phyloP scores from a whole-genome alignment of 805 yeast species.

The Hanseniaspora taiwanica region DNA sequence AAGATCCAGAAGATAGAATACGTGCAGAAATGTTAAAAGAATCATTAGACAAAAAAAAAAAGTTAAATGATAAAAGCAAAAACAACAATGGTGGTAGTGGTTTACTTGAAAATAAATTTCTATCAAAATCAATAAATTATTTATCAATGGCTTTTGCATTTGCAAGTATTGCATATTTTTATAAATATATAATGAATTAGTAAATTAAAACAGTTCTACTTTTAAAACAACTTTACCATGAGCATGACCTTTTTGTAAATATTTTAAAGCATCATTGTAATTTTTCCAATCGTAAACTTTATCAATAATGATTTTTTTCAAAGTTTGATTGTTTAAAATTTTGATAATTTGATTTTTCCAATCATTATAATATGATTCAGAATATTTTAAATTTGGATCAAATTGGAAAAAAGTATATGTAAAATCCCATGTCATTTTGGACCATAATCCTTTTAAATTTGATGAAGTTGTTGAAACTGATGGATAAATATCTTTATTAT shows the following conservation, averaged over 20 bases:
- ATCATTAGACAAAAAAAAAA: too few species aligned
- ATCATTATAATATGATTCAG: constrained; percentile 15
- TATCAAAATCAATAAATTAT: constrained; percentile 5
- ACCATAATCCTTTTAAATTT: constrained; percentile 12
- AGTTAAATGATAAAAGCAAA: too few species aligned
- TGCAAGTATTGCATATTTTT: constrained; percentile 22
- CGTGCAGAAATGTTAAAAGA: constrained; percentile 33
- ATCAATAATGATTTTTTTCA: constrained; percentile 42
- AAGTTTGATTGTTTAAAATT: constrained; percentile 32
- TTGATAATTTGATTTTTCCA: constrained; percentile 33
- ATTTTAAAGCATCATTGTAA: constrained; percentile 38
- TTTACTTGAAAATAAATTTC: too few species aligned
- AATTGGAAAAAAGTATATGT: constrained; percentile 26
- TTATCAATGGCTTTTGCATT: constrained; percentile 16
- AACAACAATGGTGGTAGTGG: too few species aligned
- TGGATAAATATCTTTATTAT: constrained; percentile 24
- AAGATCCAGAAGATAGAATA: constrained; percentile 62
- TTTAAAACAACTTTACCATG: constrained; percentile 57
- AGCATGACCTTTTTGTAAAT: constrained; percentile 36
- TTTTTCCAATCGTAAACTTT: constrained; percentile 43
- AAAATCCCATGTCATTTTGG: constrained; percentile 24
- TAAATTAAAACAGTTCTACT: constrained; percentile 27
- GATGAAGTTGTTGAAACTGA: constrained; percentile 24
- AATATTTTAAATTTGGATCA: constrained; percentile 19
- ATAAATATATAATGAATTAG: constrained; percentile 22